phyloP scores from a whole-genome alignment of 2,329 filamentous ascomycete genomes.

The Fusarium begoniae region DNA sequence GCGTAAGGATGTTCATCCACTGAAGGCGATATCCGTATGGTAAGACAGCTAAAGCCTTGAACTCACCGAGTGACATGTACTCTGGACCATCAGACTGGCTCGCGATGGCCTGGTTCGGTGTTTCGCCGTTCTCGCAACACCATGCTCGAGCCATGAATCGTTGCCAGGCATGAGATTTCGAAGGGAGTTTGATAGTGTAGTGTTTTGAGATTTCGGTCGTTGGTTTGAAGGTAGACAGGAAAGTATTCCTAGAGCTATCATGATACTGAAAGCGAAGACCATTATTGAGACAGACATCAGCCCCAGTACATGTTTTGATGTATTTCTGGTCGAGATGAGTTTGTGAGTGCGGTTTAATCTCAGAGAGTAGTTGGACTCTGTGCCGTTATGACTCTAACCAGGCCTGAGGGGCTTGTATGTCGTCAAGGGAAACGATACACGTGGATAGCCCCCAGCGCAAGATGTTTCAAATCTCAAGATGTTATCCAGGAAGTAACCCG shows the following conservation, averaged over 20 bases:
- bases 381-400: background rate
- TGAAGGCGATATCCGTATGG: conserved; percentile 24
- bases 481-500: conserved; percentile 51
- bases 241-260: background rate
- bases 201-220: background rate
- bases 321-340: conserved; percentile 12
- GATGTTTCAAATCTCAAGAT: conserved; percentile 45
- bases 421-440: background rate
- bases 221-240: background rate
- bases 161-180: conserved; percentile 4
- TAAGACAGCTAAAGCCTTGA: conserved; percentile 49
- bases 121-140: background rate
- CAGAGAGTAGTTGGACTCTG: conserved; percentile 34
- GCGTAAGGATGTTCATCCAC: conserved; percentile 36
- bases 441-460: fast-evolving
- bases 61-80: conserved; percentile 62
- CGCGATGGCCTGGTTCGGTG: conserved; percentile 63
- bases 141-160: conserved; percentile 23
- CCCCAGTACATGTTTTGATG: background rate
- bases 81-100: conserved; percentile 57
- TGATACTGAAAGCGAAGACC: conserved; percentile 34
- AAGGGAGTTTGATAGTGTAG: conserved; percentile 31
- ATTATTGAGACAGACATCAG: conserved; percentile 38
- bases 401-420: background rate
- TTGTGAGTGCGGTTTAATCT: conserved; percentile 23